Base-by-base conservation (phyloP, 495 filamentous ascomycete genomes). In the Podospora fimiseda region DNA sequence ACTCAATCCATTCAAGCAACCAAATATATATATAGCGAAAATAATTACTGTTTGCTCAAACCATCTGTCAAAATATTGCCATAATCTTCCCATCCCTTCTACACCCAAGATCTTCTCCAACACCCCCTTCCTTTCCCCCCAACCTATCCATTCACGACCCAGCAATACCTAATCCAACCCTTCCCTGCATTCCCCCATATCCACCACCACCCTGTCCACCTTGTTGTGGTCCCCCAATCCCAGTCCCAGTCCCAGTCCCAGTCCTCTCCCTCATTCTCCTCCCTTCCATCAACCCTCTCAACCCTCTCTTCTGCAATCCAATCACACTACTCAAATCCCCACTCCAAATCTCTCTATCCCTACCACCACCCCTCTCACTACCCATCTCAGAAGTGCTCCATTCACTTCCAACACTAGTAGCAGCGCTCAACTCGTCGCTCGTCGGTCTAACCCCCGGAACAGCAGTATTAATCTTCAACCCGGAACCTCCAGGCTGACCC, bases 241-340 rank as follows among this genome's bases (percentile, higher is more conserved):
- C 19, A 45, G 43, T 13, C 43, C 21, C 24, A 3, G 43, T 45
- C 9, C 24, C 24, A 13, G 69, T 70, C 15, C 69, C 69, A 8
- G 64, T 67, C 22, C 86, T 68, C 60, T 93, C 91, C 46, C 93
- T 74, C 74, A 96, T 82, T 49, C 91, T 77, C 33, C 93, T 74
- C 13, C 93, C 93, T 69, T 98, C 93, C 93, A 97, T 96, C 64
- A 98, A 67, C 0, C 93, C 93, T 43, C 91, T 80, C 51, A 98
- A 63, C 0, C 93, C 93, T 30, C 93, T 76, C 73, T 97, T 98
- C 74, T 98, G 93, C 51, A 98, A 60, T 0, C 93, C 93, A 52
- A 98, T 94, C n/a, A 96, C 92, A 46, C 88, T 88, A 67, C 89
- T 95, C 22, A 95, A 60, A 62, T 91, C 85, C 11, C 92, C 86